phyloP scores from a whole-genome alignment of 441 rosid genomes.

The Populus hybrid region DNA sequence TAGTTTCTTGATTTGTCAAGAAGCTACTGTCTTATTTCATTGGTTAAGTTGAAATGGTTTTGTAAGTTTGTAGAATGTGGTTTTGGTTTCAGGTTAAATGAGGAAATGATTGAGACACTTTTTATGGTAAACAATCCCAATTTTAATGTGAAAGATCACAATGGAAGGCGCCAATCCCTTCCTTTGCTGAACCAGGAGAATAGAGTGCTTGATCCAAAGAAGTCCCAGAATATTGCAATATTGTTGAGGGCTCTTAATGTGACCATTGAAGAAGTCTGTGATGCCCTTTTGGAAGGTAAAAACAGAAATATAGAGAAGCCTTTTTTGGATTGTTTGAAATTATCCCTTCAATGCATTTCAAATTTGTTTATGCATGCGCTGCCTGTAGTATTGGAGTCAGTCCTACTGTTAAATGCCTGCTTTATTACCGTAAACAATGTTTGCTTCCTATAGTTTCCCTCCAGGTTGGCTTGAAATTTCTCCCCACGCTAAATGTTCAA shows the following conservation, averaged over 20 bases:
- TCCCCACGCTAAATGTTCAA: too few species aligned
- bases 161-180: constrained; percentile 21
- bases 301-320: not conserved
- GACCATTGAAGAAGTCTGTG: constrained; percentile 84
- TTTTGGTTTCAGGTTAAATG: constrained; percentile 60
- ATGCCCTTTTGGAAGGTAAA: constrained; percentile 78
- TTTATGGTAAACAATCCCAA: constrained; percentile 58
- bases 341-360: not conserved
- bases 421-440: too few species aligned
- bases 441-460: too few species aligned
- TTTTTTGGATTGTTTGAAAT: not conserved
- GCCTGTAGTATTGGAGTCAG: too few species aligned
- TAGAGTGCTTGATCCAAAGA: constrained; percentile 75
- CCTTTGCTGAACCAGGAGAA: constrained; percentile 46
- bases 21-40: not conserved
- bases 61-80: constrained; percentile 15
- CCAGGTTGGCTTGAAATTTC: too few species aligned
- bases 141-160: constrained; percentile 34
- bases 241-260: constrained; percentile 85
- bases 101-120: constrained; percentile 90
- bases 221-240: constrained; percentile 84
- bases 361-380: not conserved
- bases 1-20: not conserved
- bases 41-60: not conserved
- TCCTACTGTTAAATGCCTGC: too few species aligned